Evolutionary conservation across 2,329 filamentous ascomycete genomes (phyloP).

Genomic region (Calonectria hongkongensis): DNA sequence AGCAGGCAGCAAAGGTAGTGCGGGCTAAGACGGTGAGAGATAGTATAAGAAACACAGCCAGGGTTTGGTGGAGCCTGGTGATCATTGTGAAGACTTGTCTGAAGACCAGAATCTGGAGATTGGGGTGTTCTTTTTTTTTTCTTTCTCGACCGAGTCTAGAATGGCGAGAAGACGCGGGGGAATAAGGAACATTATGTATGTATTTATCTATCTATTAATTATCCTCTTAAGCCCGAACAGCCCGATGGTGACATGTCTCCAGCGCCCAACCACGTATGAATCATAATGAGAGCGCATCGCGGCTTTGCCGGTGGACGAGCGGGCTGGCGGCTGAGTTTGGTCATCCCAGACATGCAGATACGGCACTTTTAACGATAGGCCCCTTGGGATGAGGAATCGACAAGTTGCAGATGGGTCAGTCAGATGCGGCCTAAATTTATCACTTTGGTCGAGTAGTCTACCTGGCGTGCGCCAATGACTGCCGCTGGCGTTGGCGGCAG

Average conservation of each 20-base stretch:
- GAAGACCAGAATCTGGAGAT: not conserved
- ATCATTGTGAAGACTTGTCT: not conserved
- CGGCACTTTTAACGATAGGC: not conserved
- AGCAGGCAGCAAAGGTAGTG: slow-evolving; percentile 23
- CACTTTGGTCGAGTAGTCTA: not conserved
- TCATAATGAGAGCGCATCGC: slow-evolving; percentile 1
- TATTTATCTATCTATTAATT: not conserved
- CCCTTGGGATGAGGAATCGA: not conserved
- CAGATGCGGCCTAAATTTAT: slow-evolving; percentile 1
- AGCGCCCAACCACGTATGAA: slow-evolving; percentile 12
- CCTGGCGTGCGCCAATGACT: not conserved
- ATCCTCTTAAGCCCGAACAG: not conserved
- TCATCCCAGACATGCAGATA: slow-evolving; percentile 18
- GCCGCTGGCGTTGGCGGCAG: not conserved
- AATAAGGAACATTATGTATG: not conserved
- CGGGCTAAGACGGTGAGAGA: not conserved
- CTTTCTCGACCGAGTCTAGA: not conserved
- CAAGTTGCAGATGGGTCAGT: not conserved
- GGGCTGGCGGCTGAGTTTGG: not conserved
- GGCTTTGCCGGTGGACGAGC: not conserved
- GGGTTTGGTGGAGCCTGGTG: not conserved
- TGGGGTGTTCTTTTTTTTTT: not conserved
- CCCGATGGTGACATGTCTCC: not conserved
- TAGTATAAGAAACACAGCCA: not conserved
- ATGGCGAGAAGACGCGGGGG: not conserved